Evolutionary conservation across 2,329 filamentous ascomycete species (phyloP).

Genomic region (Fusarium pilosicola): DNA sequence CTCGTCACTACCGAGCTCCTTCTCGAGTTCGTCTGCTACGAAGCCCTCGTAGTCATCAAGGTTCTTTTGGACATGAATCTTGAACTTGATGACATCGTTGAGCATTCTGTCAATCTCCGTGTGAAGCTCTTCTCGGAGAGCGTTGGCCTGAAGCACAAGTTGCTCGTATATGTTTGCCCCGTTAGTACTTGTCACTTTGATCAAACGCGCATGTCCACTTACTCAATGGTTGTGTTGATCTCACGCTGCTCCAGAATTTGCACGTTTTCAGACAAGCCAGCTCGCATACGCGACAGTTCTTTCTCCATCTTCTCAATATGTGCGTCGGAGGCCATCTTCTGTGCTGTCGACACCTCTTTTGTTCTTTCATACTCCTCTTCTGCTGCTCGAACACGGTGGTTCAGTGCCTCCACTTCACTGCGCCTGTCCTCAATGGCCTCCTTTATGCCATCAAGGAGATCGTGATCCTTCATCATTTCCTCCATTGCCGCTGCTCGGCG

Average conservation of each 20-base stretch:
- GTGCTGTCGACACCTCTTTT: conserved; percentile 84
- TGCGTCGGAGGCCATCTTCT: conserved; percentile 87
- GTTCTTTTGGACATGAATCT: conserved; percentile 93
- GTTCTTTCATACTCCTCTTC: conserved; percentile 95
- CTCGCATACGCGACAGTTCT: conserved; percentile 92
- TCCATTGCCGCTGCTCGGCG: conserved; percentile 84
- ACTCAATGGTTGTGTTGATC: conserved; percentile 97
- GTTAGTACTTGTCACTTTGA: conserved; percentile 21
- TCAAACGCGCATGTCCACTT: conserved; percentile 50
- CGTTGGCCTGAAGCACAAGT: conserved; percentile 82
- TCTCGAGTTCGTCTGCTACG: conserved; percentile 91
- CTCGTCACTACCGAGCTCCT: conserved; percentile 76
- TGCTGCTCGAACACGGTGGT: conserved; percentile 86
- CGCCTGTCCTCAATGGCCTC: conserved; percentile 97
- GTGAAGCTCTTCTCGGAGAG: conserved; percentile 95
- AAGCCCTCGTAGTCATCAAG: conserved; percentile 95
- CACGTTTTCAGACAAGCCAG: conserved; percentile 83
- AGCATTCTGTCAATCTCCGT: conserved; percentile 96
- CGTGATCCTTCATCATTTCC: conserved; percentile 92
- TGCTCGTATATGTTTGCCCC: conserved; percentile 78
- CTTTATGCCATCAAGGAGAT: conserved; percentile 91
- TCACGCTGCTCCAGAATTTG: conserved; percentile 93
- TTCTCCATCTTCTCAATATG: conserved; percentile 99
- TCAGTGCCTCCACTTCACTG: conserved; percentile 89
- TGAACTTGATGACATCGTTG: conserved; percentile 98